These are phyloP conservation scores for Paraconiothyrium sp. DNA, from an alignment of 2,329 filamentous ascomycete genomes.

Conservation along the genomic window DNA sequence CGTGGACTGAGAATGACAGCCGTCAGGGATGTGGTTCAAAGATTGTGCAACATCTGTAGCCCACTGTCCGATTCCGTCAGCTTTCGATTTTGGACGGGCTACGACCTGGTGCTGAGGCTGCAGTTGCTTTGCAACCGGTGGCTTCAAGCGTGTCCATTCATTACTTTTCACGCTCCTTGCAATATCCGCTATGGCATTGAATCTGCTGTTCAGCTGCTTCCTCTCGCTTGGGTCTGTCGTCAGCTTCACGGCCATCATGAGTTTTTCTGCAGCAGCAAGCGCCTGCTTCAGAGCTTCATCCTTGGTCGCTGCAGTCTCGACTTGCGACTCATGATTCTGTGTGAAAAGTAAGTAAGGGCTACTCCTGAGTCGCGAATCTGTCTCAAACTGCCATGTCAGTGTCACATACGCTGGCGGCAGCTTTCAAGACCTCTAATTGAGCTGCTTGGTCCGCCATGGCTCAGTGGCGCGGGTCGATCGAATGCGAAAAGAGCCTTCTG, in stretches of 20 bases:
- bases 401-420: conserved; percentile 46
- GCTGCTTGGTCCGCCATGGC: conserved; percentile 39
- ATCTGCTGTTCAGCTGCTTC: conserved; percentile 72
- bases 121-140: conserved; percentile 9
- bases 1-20: conserved; percentile 19
- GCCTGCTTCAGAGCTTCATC: conserved; percentile 76
- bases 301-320: conserved; percentile 62
- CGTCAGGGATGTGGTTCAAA: conserved; percentile 13
- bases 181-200: conserved; percentile 72
- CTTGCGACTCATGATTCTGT: conserved; percentile 50
- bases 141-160: conserved; percentile 32
- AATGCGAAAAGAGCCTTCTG: background rate
- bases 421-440: conserved; percentile 42
- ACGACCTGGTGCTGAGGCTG: conserved; percentile 13
- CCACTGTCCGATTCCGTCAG: conserved; percentile 33
- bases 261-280: conserved; percentile 80
- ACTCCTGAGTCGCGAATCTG: background rate
- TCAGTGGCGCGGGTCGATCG: background rate
- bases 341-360: conserved; percentile 28
- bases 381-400: conserved; percentile 24
- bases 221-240: conserved; percentile 71
- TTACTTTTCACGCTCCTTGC: conserved; percentile 78
- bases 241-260: conserved; percentile 77
- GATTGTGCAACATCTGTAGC: conserved; percentile 31
- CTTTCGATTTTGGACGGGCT: conserved; percentile 18